Evolutionary conservation across 345 rosid genomes (phyloP).

Genomic region (Eutrema japonicum): DNA sequence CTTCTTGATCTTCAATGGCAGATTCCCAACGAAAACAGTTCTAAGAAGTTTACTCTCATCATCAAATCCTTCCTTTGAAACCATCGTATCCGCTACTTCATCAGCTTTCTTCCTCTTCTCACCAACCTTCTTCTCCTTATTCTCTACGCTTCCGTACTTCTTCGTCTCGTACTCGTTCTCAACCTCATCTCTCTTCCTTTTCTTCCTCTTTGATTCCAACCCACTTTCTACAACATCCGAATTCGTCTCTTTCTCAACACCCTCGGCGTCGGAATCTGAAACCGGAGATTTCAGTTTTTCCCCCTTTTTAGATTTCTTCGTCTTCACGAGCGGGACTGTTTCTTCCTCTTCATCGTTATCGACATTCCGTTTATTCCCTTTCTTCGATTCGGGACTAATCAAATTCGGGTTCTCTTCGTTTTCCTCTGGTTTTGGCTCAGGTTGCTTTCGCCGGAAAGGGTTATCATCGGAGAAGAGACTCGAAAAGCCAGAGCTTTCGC

Average conservation of each 20-base stretch:
- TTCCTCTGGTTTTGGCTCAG: slow-evolving; percentile 32
- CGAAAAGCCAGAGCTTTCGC: slow-evolving; percentile 38
- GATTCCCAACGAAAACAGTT: slow-evolving; percentile 93
- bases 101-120: slow-evolving; percentile 83
- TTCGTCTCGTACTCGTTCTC: slow-evolving; percentile 78
- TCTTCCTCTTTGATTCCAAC: slow-evolving; percentile 55
- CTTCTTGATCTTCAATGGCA: slow-evolving; percentile 84
- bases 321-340: slow-evolving; percentile 18
- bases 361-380: slow-evolving; percentile 24
- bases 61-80: slow-evolving; percentile 75
- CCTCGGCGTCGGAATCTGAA: slow-evolving; percentile 16
- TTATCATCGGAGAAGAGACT: slow-evolving; percentile 77
- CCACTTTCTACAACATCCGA: slow-evolving; percentile 22
- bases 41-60: slow-evolving; percentile 86
- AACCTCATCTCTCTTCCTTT: slow-evolving; percentile 90
- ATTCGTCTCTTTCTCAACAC: slow-evolving; percentile 18
- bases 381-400: slow-evolving; percentile 16
- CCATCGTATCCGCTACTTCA: slow-evolving; percentile 54
- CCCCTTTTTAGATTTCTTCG: slow-evolving; percentile 49
- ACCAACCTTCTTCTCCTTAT: slow-evolving; percentile 54
- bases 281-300: slow-evolving; percentile 8
- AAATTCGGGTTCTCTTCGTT: slow-evolving; percentile 10
- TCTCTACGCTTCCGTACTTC: slow-evolving; percentile 58
- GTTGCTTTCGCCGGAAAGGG: slow-evolving; percentile 80
- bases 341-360: slow-evolving; percentile 38